Conservation (phyloP, 495 filamentous ascomycete species). For the Penicillium riverlandense region DNA sequence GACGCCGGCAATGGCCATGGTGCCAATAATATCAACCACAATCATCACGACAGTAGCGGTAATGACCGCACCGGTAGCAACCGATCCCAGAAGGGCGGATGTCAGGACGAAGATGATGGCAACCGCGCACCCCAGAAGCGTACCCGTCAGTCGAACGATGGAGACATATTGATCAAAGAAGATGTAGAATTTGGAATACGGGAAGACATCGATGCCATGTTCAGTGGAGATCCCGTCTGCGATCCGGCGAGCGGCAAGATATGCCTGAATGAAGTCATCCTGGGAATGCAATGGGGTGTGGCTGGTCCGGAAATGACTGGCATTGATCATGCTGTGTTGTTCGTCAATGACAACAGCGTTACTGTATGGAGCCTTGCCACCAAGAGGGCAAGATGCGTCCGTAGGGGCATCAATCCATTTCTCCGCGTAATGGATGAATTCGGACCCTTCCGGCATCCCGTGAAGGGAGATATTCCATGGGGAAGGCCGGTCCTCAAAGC, state of each 20-base stretch:
- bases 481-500: slow-evolving; percentile 69
- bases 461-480: slow-evolving; percentile 79
- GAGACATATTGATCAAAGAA: slow-evolving; percentile 96
- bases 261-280: slow-evolving; percentile 87
- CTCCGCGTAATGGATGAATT: slow-evolving; percentile 78
- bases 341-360: slow-evolving; percentile 75
- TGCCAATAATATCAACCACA: slow-evolving; percentile 87
- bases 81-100: slow-evolving; percentile 71
- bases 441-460: slow-evolving; percentile 87
- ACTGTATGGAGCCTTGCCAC: slow-evolving; percentile 80
- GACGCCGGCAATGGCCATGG: slow-evolving; percentile 83
- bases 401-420: slow-evolving; percentile 80
- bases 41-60: slow-evolving; percentile 85
- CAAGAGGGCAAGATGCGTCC: slow-evolving; percentile 74
- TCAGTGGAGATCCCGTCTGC: slow-evolving; percentile 59
- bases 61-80: slow-evolving; percentile 74
- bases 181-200: slow-evolving; percentile 94
- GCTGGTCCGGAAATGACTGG: slow-evolving; percentile 85
- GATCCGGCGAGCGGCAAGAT: slow-evolving; percentile 85
- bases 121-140: slow-evolving; percentile 74
- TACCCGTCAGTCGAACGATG: slow-evolving; percentile 70
- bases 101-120: slow-evolving; percentile 76
- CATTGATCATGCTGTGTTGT: slow-evolving; percentile 53
- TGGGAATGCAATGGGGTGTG: slow-evolving; percentile 83
- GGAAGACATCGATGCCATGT: slow-evolving; percentile 76